phyloP scores from a whole-genome alignment of 2,329 filamentous ascomycete species.

The Pseudogymnoascus sp. region DNA sequence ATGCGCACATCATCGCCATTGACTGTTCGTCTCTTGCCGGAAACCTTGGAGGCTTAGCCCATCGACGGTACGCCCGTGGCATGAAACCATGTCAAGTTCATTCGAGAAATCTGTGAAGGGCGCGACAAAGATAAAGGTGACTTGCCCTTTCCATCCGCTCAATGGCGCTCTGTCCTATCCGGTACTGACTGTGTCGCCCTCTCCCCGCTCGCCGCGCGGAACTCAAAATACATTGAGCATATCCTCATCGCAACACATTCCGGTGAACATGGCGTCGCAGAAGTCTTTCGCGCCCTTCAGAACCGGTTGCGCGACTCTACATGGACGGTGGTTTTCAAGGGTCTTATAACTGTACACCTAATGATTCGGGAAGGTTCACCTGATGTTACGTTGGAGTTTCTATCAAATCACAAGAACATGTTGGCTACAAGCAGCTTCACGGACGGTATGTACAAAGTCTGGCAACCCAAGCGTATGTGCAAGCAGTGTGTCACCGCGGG shows the following conservation, averaged over 20 bases:
- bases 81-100: slow-evolving; percentile 63
- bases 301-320: slow-evolving; percentile 87
- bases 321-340: slow-evolving; percentile 99
- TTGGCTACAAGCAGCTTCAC: slow-evolving; percentile 87
- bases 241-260: slow-evolving; percentile 93
- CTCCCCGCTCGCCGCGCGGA: slow-evolving; percentile 78
- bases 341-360: slow-evolving; percentile 87
- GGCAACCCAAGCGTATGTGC: background rate
- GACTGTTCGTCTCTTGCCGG: background rate
- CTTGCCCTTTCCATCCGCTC: slow-evolving; percentile 16
- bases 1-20: slow-evolving; percentile 4
- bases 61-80: slow-evolving; percentile 9
- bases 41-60: slow-evolving; percentile 7
- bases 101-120: slow-evolving; percentile 99
- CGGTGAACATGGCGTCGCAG: slow-evolving; percentile 87
- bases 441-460: slow-evolving; percentile 54
- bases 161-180: background rate
- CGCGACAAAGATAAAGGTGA: slow-evolving; percentile 93
- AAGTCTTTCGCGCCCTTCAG: slow-evolving; percentile 90
- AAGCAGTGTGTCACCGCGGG: slow-evolving; percentile 19
- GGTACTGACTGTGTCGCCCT: slow-evolving; percentile 6
- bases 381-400: slow-evolving; percentile 78
- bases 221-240: slow-evolving; percentile 98
- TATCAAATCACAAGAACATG: slow-evolving; percentile 74
- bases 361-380: slow-evolving; percentile 95